Conservation (phyloP, 257 asterid species). For the Haberlea rhodopensis region DNA sequence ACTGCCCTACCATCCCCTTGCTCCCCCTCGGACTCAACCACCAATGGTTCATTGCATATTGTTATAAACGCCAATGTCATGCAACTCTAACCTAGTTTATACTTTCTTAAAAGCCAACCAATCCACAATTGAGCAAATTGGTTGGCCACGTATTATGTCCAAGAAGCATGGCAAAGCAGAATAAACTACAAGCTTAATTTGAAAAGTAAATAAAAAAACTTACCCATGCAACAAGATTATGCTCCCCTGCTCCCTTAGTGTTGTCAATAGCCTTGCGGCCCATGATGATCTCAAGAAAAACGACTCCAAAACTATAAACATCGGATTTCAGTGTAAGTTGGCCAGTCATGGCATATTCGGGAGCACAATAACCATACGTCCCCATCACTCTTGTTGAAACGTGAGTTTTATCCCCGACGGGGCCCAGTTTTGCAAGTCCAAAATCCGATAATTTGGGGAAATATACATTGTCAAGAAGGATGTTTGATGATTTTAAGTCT, state of each 20-base stretch:
- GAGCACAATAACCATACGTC: slow-evolving; percentile 94
- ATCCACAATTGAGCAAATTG: background rate
- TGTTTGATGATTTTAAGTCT: slow-evolving; percentile 82
- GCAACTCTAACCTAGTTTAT: too few species aligned
- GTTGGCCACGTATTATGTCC: background rate
- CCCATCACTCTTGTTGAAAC: slow-evolving; percentile 97
- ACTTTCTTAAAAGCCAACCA: background rate
- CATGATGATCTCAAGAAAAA: slow-evolving; percentile 80
- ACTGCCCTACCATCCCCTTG: too few species aligned
- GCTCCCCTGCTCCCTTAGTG: slow-evolving; percentile 58
- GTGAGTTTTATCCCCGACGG: slow-evolving; percentile 89
- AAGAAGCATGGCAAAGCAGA: slow-evolving; percentile 12
- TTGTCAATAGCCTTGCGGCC: slow-evolving; percentile 89
- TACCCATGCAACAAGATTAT: slow-evolving; percentile 93
- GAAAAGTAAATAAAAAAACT: slow-evolving; percentile 10
- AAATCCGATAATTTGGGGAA: slow-evolving; percentile 87
- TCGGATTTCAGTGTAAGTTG: slow-evolving; percentile 85
- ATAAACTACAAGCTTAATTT: slow-evolving; percentile 1
- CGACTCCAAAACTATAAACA: slow-evolving; percentile 87
- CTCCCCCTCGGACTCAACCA: too few species aligned
- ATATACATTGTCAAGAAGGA: slow-evolving; percentile 75
- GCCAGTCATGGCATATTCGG: slow-evolving; percentile 96
- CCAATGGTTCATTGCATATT: too few species aligned
- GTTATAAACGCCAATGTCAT: too few species aligned
- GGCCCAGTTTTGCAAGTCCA: slow-evolving; percentile 91